Base-by-base conservation (phyloP, 768 basidiomycete genomes). In the Phaffia tasmanica region DNA sequence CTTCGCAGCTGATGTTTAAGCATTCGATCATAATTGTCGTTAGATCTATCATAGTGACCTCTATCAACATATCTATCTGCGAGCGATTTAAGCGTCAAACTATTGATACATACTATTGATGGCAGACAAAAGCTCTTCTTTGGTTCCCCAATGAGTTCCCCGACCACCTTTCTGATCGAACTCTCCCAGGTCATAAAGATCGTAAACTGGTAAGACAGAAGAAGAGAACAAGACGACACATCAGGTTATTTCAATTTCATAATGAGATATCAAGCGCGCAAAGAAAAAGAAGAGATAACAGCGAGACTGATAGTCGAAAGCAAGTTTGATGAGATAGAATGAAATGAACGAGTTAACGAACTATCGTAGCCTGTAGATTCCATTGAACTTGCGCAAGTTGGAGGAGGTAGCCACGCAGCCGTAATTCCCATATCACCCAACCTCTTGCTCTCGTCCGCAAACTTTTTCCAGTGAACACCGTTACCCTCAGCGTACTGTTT, bases 131-230 rank as follows among this genome's bases (percentile, higher is more conserved):
- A 92, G 81, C 68, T 94, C 86, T 32, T 88, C 83, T 70, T 84
- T 86, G 16, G 86, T 85, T 27, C 92, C 92, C 90, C 91, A 97
- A 67, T 89, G 81, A 1, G 92, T 94, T 19, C 75, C 42, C 23
- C 23, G 48, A 18, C 62, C 56, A 11, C 70, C 70, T 61, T 71
- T 71, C 67, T 71, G 69, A 42, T 72, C 70, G 56, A 70, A 71
- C 50, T 71, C 69, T 9, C 71, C 60, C 23, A 61, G 46, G 32
- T 71, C 70, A 30, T 54, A 69, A 2, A 62, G 23, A 51, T 70
- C 66, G 51, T 64, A 64, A 15, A 57, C 61, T 21, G 54, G 47
- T 49, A 53, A 49, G 21, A 27, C 35, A 11, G 11, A 42, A 42
- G 35, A 11, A 11, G 11, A 42, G 11, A 11, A 42, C 11, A 42